These are phyloP conservation scores for Melanopsichium pennsylvanicum DNA, from an alignment of 1,284 basidiomycete genomes.

Conservation along the genomic window DNA sequence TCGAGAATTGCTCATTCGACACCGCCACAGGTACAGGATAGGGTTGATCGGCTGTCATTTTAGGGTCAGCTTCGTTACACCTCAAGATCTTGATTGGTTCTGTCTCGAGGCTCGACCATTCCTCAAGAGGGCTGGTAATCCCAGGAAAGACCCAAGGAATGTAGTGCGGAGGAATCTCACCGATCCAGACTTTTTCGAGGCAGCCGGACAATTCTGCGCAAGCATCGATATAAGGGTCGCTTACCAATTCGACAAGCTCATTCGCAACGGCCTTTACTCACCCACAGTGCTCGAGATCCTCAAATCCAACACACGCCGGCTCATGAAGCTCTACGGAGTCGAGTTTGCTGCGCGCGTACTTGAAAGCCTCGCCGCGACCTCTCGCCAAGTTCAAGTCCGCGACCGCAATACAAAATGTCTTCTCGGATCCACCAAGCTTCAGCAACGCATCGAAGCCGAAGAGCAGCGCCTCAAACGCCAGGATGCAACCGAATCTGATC, in stretches of 20 bases:
- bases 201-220: slow-evolving; percentile 7
- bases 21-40: slow-evolving; percentile 14
- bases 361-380: slow-evolving; percentile 9
- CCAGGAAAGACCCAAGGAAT: not conserved
- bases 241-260: slow-evolving; percentile 27
- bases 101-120: slow-evolving; percentile 19
- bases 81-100: slow-evolving; percentile 26
- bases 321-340: slow-evolving; percentile 10
- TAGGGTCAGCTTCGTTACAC: slow-evolving; percentile 18
- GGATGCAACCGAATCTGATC: not conserved
- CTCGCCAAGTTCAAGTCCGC: slow-evolving; percentile 19
- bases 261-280: slow-evolving; percentile 25
- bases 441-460: slow-evolving; percentile 10
- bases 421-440: slow-evolving; percentile 10
- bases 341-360: slow-evolving; percentile 17
- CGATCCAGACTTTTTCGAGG: slow-evolving; percentile 14
- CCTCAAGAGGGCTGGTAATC: slow-evolving; percentile 26
- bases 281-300: slow-evolving; percentile 21
- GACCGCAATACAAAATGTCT: slow-evolving; percentile 19
- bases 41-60: slow-evolving; percentile 16
- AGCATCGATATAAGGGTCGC: slow-evolving; percentile 19
- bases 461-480: slow-evolving; percentile 16
- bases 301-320: slow-evolving; percentile 7
- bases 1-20: slow-evolving; percentile 1
- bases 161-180: slow-evolving; percentile 20